Evolutionary conservation across 2,329 filamentous ascomycete genomes (phyloP).

Genomic region (Coniella vitis): DNA sequence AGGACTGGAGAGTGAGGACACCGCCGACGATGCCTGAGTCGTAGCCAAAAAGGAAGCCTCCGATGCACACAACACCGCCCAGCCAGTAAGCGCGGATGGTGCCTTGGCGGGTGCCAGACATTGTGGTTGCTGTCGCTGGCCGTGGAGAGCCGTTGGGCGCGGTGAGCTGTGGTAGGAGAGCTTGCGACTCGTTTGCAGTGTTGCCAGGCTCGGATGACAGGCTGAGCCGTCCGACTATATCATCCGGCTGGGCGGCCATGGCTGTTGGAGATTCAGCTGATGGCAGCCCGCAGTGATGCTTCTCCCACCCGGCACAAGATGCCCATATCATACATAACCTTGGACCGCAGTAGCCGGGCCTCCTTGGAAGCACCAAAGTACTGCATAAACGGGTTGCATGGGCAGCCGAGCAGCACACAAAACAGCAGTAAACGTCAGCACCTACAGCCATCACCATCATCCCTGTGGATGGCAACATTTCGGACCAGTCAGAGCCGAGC

Average conservation of each 20-base stretch:
- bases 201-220: background rate
- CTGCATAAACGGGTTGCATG: background rate
- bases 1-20: conserved; percentile 25
- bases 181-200: background rate
- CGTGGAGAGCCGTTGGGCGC: background rate
- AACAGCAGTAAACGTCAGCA: background rate
- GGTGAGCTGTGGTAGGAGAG: background rate
- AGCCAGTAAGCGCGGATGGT: conserved; percentile 44
- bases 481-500: conserved; percentile 2
- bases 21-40: conserved; percentile 33
- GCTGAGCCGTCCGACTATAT: background rate
- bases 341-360: too few species aligned
- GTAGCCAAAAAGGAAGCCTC: conserved; percentile 41
- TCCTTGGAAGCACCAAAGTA: background rate
- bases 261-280: background rate
- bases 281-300: background rate
- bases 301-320: background rate
- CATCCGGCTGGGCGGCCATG: background rate
- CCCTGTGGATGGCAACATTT: conserved; percentile 9
- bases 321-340: too few species aligned
- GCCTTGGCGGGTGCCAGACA: conserved; percentile 26
- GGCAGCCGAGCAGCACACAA: background rate
- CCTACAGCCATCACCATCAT: background rate
- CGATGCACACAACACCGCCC: conserved; percentile 43
- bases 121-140: background rate